phyloP scores from a whole-genome alignment of 139 green algal genomes.

The Coccomyxa sp. region DNA sequence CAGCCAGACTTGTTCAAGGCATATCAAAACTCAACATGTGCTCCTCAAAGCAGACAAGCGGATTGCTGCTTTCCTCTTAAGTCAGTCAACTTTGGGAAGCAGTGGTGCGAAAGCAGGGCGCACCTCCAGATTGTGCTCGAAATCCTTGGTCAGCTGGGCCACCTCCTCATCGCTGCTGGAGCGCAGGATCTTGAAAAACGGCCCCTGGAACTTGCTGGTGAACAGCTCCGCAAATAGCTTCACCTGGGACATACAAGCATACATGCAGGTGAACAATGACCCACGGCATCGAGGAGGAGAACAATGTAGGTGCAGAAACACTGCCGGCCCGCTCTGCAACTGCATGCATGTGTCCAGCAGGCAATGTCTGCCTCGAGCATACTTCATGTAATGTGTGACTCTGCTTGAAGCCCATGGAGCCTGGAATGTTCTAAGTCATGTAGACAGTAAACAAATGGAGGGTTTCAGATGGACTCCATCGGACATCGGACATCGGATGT shows the following conservation, averaged over 20 bases:
- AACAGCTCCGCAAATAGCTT: conserved; percentile 2
- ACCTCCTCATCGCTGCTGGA: background rate
- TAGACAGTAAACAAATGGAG: too few relatives aligned
- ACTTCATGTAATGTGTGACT: too few relatives aligned
- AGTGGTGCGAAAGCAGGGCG: background rate
- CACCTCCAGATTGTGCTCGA: background rate
- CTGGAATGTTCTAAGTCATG: too few relatives aligned
- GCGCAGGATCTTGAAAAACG: background rate
- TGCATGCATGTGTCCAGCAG: too few relatives aligned
- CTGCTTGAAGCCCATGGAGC: too few relatives aligned
- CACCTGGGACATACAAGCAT: background rate
- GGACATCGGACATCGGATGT: too few relatives aligned
- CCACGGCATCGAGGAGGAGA: background rate
- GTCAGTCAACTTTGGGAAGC: background rate
- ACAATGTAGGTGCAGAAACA: too few relatives aligned
- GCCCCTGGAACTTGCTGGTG: background rate
- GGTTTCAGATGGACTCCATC: too few relatives aligned
- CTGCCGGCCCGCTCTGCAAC: too few relatives aligned
- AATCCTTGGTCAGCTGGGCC: background rate
- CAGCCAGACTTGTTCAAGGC: too few relatives aligned
- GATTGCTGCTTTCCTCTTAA: background rate
- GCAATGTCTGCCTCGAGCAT: too few relatives aligned
- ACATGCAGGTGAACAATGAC: background rate
- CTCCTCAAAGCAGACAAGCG: background rate
- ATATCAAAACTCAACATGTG: background rate